A percentile compares a stretch with the other conserved stretches of the same genome.
Evolutionary conservation across 1,139 yeast species (phyloP).

Genomic region (Geotrichum restrictum): DNA sequence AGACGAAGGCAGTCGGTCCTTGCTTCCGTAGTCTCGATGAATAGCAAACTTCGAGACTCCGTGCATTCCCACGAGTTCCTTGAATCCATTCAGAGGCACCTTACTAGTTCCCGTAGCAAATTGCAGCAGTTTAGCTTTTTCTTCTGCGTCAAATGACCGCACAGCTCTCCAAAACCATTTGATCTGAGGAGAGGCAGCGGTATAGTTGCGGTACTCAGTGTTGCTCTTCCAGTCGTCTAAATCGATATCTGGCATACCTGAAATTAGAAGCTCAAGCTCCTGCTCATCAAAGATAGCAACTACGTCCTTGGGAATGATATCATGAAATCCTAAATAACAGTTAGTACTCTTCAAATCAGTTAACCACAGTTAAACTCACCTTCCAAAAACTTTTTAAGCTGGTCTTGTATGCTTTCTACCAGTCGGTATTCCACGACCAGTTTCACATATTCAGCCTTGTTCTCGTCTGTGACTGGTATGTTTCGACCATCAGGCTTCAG

Average conservation of each 20-base stretch:
- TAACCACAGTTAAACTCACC: conserved; percentile 28
- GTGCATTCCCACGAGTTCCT: conserved; percentile 81
- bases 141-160: conserved; percentile 88
- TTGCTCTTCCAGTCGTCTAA: conserved; percentile 93
- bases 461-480: conserved; percentile 82
- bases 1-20: conserved; percentile 86
- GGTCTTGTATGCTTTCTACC: conserved; percentile 79
- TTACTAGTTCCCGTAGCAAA: conserved; percentile 97
- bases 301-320: conserved; percentile 82
- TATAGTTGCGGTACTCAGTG: conserved; percentile 76
- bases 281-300: conserved; percentile 91
- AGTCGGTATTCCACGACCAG: conserved; percentile 82
- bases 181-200: conserved; percentile 79
- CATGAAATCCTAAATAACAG: conserved; percentile 66
- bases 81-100: conserved; percentile 92
- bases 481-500: conserved; percentile 78
- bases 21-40: conserved; percentile 82
- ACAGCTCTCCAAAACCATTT: conserved; percentile 99
- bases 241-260: conserved; percentile 95
- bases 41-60: conserved; percentile 85
- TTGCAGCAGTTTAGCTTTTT: conserved; percentile 87
- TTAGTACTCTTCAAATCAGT: conserved; percentile 14
- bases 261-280: conserved; percentile 84
- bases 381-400: conserved; percentile 75
- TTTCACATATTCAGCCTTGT: conserved; percentile 85